Evolutionary conservation across 108 stramenopile genomes (phyloP).

Genomic region (Cylindrotheca fusiformis): DNA sequence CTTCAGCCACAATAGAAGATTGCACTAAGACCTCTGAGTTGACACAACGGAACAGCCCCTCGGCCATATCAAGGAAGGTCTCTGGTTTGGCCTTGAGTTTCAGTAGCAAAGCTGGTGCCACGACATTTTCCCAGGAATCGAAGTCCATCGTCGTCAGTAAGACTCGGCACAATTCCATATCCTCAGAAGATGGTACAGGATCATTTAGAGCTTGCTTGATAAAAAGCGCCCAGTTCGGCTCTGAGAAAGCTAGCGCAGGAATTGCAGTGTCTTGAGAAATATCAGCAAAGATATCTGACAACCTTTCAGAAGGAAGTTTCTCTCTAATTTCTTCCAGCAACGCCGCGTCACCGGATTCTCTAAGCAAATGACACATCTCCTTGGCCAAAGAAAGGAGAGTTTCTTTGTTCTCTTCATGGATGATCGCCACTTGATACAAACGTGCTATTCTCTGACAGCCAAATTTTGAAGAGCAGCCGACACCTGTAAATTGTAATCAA

Average conservation of each 20-base stretch:
- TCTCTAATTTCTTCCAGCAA: slow-evolving; percentile 16
- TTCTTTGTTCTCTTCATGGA: slow-evolving; percentile 9
- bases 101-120: slow-evolving; percentile 27
- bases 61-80: slow-evolving; percentile 26
- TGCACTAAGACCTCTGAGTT: slow-evolving; percentile 3
- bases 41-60: slow-evolving; percentile 23
- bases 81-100: slow-evolving; percentile 55
- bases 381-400: neutral
- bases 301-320: neutral
- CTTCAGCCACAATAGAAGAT: slow-evolving; percentile 10
- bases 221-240: slow-evolving; percentile 26
- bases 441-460: slow-evolving; percentile 18
- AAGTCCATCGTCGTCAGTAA: slow-evolving; percentile 5
- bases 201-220: slow-evolving; percentile 17
- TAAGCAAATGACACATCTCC: slow-evolving; percentile 18
- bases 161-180: slow-evolving; percentile 20
- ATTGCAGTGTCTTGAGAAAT: slow-evolving; percentile 10
- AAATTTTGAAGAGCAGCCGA: slow-evolving; percentile 17
- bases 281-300: slow-evolving; percentile 5
- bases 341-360: slow-evolving; percentile 9
- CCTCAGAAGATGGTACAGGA: slow-evolving; percentile 17
- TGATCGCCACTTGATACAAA: slow-evolving; percentile 22
- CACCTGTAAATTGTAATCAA: no score
- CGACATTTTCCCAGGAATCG: slow-evolving; percentile 20
- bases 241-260: slow-evolving; percentile 11